Base-by-base conservation (phyloP, 116 monocot species). In the Trichopus zeylanicus region DNA sequence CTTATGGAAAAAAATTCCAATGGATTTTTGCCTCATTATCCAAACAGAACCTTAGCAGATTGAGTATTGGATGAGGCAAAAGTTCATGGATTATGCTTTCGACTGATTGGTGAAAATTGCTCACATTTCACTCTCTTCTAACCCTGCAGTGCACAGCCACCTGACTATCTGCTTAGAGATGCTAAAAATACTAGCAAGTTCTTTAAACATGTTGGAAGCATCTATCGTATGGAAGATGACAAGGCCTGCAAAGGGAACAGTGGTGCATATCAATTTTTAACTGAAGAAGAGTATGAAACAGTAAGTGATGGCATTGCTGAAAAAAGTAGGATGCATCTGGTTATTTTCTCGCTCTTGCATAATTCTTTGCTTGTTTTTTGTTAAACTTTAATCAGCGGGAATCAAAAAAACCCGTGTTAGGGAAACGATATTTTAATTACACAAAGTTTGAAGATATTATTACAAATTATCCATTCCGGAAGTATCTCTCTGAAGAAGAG, bases 101-200 rank as follows among this genome's bases (percentile, higher is more conserved):
- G n/a, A n/a, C n/a, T n/a, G n/a, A n/a, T n/a, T 42, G 12, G 42
- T 42, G 13, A 15, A 42, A 42, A 42, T 42, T 10, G 42, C 18
- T 15, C 13, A 42, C 12, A 42, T 4, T 42, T 13, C 13, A 15
- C 1, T 42, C 42, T 33, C 32, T 8, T 42, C 42, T 4, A 42
- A 42, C 42, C n/a, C n/a, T 69, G 32, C 82, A 98, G 98, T 66
- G 82, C 70, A 46, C 99, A 99, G 53, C 99, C 99, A 25, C 92
- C 99, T 61, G 88, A 91, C 65, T 66, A 74, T 59, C 16, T 99
- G 46, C 81, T 99, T 31, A 73, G 80, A 55, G 72, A 81, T 64
- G 82, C 92, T 55, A 88, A 92, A 67, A 73, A 78, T 51, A 83
- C 85, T 48, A 67, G 67, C 54, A 92, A 82, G 51, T 99, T 81